Conservation (phyloP, 2,329 filamentous ascomycete species). For the Acarospora socialis region DNA sequence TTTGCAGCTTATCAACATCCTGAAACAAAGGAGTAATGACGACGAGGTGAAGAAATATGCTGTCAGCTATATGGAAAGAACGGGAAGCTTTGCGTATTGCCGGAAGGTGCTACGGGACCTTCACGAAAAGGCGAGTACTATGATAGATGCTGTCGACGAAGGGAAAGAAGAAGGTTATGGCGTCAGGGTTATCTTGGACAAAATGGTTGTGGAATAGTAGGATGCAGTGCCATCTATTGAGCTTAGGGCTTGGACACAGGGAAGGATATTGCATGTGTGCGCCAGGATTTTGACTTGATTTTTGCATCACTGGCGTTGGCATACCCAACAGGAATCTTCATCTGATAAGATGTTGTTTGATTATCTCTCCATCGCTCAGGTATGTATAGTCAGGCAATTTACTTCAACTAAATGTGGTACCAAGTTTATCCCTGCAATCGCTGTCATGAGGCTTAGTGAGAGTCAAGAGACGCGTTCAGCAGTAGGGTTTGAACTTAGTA, state of each 20-base stretch:
- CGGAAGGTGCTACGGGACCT: conserved; percentile 51
- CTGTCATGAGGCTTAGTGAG: too few species aligned
- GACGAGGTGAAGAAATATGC: conserved; percentile 85
- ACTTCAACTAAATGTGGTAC: too few species aligned
- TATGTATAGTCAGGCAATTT: too few species aligned
- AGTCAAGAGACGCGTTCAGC: too few species aligned
- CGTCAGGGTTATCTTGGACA: conserved; percentile 54
- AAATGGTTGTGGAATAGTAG: conserved; percentile 35
- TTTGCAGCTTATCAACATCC: conserved; percentile 65
- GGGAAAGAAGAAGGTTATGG: conserved; percentile 42
- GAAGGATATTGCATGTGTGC: neutral
- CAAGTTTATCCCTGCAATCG: too few species aligned
- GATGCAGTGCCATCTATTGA: neutral
- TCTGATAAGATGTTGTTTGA: too few species aligned
- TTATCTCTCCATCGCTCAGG: too few species aligned
- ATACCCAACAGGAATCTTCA: too few species aligned
- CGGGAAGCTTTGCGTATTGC: conserved; percentile 81
- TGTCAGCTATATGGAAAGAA: conserved; percentile 77
- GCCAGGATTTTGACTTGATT: too few species aligned
- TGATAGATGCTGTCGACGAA: conserved; percentile 51
- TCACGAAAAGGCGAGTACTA: conserved; percentile 45
- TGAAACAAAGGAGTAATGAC: conserved; percentile 77
- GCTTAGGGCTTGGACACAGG: neutral
- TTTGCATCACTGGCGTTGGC: too few species aligned
- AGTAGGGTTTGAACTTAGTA: too few species aligned